A percentile compares a stretch with the other conserved stretches of the same genome.
phyloP scores from a whole-genome alignment of 179 eudicot species.

The Dionaea muscipula region DNA sequence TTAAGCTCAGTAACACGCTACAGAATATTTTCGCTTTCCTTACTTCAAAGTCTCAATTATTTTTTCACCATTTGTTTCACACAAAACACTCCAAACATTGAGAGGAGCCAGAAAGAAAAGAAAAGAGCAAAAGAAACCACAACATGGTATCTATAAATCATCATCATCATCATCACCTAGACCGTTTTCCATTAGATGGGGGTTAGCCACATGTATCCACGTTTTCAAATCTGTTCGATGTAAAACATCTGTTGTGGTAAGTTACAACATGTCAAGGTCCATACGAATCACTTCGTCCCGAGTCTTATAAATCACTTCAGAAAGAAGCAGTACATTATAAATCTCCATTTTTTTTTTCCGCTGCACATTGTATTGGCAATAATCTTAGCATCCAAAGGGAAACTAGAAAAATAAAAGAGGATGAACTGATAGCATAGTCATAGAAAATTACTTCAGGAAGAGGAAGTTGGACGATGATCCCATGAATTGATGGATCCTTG shows the following conservation, averaged over 20 bases:
- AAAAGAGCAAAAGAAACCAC: not conserved
- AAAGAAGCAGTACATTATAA: constrained; percentile 45
- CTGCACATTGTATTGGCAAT: too few species aligned
- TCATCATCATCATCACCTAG: too few species aligned
- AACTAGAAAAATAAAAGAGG: not conserved
- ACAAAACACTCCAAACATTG: not conserved
- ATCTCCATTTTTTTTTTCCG: too few species aligned
- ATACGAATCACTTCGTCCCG: too few species aligned
- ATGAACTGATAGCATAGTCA: not conserved
- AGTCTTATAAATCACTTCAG: constrained; percentile 31
- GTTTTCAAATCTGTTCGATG: too few species aligned
- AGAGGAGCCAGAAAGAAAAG: not conserved
- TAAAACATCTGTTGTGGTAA: too few species aligned
- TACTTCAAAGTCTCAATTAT: not conserved
- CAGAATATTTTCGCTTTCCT: too few species aligned
- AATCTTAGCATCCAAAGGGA: too few species aligned
- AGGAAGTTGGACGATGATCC: constrained; percentile 46
- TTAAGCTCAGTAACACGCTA: too few species aligned
- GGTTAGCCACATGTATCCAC: too few species aligned
- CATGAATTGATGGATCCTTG: constrained; percentile 35
- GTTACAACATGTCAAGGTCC: too few species aligned
- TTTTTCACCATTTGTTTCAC: not conserved
- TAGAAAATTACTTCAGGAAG: constrained; percentile 33
- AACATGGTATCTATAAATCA: not conserved
- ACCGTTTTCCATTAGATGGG: too few species aligned